phyloP scores from a whole-genome alignment of 352 stramenopile genomes.

The Phytophthora podocarpi region DNA sequence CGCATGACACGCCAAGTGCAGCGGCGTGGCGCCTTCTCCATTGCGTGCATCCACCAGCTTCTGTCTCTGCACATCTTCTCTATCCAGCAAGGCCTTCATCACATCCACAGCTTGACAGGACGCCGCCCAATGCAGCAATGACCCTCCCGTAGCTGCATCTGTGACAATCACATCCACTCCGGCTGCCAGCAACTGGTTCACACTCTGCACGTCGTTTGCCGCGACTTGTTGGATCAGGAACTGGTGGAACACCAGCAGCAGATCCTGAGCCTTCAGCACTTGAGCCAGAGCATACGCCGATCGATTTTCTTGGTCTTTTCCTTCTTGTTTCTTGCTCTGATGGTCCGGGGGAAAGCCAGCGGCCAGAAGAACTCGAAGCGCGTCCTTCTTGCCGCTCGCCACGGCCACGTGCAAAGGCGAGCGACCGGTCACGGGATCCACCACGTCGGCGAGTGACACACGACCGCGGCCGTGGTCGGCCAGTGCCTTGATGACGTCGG shows the following conservation, averaged over 20 bases:
- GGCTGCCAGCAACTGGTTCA: conserved; percentile 63
- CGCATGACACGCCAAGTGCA: conserved; percentile 72
- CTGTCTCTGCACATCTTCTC: conserved; percentile 37
- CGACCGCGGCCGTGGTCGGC: conserved; percentile 63
- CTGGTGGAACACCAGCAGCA: conserved; percentile 86
- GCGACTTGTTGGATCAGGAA: conserved; percentile 88
- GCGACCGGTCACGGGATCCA: conserved; percentile 65
- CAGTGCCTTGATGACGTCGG: conserved; percentile 87
- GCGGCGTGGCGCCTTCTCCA: conserved; percentile 71
- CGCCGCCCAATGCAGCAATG: conserved; percentile 80
- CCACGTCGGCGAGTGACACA: conserved; percentile 54
- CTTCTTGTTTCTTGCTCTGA: conserved; percentile 31
- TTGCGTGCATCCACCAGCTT: conserved; percentile 63
- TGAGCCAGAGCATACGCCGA: conserved; percentile 75
- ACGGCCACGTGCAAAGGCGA: conserved; percentile 84
- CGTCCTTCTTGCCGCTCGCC: conserved; percentile 72
- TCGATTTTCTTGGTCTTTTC: conserved; percentile 17
- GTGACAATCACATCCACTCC: conserved; percentile 60
- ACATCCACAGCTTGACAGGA: conserved; percentile 72
- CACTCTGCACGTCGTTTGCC: conserved; percentile 56
- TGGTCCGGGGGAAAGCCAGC: conserved; percentile 74
- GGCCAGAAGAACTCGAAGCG: conserved; percentile 76
- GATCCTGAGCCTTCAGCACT: conserved; percentile 56
- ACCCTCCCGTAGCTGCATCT: conserved; percentile 62
- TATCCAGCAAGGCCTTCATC: conserved; percentile 50